Base-by-base conservation (phyloP, 1,284 basidiomycete species). In the Leucocoprinus gongylophorus region DNA sequence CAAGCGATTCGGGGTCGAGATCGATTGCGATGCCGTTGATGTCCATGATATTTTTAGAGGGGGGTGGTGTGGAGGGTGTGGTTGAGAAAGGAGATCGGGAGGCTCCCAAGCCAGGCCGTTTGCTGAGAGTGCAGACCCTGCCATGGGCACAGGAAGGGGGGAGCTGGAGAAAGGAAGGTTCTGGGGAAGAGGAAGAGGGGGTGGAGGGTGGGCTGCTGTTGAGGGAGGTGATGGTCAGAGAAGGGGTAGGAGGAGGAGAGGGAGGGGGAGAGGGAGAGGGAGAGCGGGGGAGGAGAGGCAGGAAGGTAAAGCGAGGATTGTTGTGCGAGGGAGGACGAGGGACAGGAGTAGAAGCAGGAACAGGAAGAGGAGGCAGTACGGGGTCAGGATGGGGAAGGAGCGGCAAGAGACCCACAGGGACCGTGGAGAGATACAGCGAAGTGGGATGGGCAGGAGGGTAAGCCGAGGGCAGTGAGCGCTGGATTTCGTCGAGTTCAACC, bases 401-500 rank as follows among this genome's bases (percentile, higher is more conserved):
- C 0, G 80, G 80, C 2, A 82, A 57, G 0, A 82, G 67, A 2
- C 70, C 70, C 35, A 82, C 77, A 28, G 80, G 80, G 5, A 82
- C 80, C 13, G 65, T 66, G 2, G 70, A 66, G 12, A 82, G 66
- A 46, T 70, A 72, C n/a, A n/a, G n/a, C n/a, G n/a, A n/a, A n/a
- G 17, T 74, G 68, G 6, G 67, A 60, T n/a, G n/a, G n/a, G n/a
- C n/a, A n/a, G 0, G 63, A 61, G 0, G 64, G 67, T 41, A 66
- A 66, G 23, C 64, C 67, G 0, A 66, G 62, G 61, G 79, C 1
- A 81, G 67, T 5, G 78, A 79, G 10, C 74, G 71, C 55, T 79
- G 79, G 40, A 83, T 79, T 54, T 78, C 76, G 56, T 80, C 80
- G 29, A 83, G 71, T 60, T 83, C 81, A 8, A 82, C 71, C n/a